A percentile compares a stretch with the other conserved stretches of the same genome.
Evolutionary conservation across 2,329 filamentous ascomycete species (phyloP).

Genomic region (Cladophialophora carrionii): DNA sequence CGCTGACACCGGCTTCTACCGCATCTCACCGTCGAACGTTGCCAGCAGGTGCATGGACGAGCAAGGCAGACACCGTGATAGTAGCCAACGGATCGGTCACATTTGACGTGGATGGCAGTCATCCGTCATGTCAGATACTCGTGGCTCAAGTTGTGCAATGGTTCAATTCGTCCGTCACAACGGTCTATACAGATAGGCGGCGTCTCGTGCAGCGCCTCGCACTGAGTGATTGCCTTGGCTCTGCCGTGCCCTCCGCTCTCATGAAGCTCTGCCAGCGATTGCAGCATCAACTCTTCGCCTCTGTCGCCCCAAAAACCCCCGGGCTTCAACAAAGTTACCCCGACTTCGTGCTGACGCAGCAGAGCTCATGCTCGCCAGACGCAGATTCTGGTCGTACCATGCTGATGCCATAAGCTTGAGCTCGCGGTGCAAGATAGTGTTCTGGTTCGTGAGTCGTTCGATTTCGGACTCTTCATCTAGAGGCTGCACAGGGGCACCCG

Average conservation of each 20-base stretch:
- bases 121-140: not conserved
- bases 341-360: constrained; percentile 45
- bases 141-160: not conserved
- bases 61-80: not conserved
- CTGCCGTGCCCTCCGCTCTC: not conserved
- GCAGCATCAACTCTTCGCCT: constrained; percentile 47
- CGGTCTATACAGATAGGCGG: constrained; percentile 1
- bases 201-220: not conserved
- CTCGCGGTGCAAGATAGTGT: constrained; percentile 43
- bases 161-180: not conserved
- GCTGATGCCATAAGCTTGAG: constrained; percentile 52
- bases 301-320: constrained; percentile 52
- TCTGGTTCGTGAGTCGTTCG: constrained; percentile 31
- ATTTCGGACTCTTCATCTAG: constrained; percentile 28
- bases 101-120: not conserved
- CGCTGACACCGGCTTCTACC: not conserved
- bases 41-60: not conserved
- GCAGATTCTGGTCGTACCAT: constrained; percentile 53
- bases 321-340: constrained; percentile 44
- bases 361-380: constrained; percentile 51
- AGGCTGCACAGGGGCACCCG: not conserved
- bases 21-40: not conserved
- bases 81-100: not conserved
- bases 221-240: not conserved
- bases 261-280: constrained; percentile 24